Base-by-base conservation (phyloP, 257 asterid species). In the Primulina tabacum region DNA sequence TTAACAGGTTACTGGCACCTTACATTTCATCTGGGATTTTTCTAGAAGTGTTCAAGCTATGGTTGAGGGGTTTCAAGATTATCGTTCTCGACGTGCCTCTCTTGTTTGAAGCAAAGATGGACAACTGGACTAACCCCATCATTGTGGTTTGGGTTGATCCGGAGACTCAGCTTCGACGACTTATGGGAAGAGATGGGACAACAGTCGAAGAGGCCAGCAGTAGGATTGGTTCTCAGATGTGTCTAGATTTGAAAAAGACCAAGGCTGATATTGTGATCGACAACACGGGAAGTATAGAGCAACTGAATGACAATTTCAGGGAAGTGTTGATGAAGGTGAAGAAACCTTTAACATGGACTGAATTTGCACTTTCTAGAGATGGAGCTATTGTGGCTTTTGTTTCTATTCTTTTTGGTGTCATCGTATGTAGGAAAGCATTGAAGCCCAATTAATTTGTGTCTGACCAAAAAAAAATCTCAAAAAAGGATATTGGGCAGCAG, bases 81-180 rank as follows among this genome's bases (percentile, higher is more conserved):
- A 89, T 91, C 55, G 88, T 91, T 76, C 97, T 94, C 20, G 99
- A 94, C 63, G 93, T 94, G 68, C 99, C 98, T 70, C 81, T 94
- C 79, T 78, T 94, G 84, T 91, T 94, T 76, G 97, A 94, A 81
- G 93, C 90, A 74, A 89, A 89, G 80, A 82, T 94, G 79, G 92
- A 86, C 79, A 85, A 69, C 67, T 91, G 96, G 96, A 89, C 99
- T 59, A 88, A 83, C 56, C 96, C 97, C 65, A 81, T 86, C 38
- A 76, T 91, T 70, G 98, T 94, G 60, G 90, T 94, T 67, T 94
- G 95, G 97, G 95, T 86, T 62, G 89, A 88, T 70, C 95, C 89
- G 2, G 80, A 83, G 79, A 94, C 97, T 75, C 97, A 91, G 79
- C 97, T 91, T 62, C 88, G 64, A 70, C 87, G 97, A 26, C 84